A percentile compares a stretch with the other conserved stretches of the same genome.
phyloP scores from a whole-genome alignment of 2,329 filamentous ascomycete species.

The Clonostachys sp. region DNA sequence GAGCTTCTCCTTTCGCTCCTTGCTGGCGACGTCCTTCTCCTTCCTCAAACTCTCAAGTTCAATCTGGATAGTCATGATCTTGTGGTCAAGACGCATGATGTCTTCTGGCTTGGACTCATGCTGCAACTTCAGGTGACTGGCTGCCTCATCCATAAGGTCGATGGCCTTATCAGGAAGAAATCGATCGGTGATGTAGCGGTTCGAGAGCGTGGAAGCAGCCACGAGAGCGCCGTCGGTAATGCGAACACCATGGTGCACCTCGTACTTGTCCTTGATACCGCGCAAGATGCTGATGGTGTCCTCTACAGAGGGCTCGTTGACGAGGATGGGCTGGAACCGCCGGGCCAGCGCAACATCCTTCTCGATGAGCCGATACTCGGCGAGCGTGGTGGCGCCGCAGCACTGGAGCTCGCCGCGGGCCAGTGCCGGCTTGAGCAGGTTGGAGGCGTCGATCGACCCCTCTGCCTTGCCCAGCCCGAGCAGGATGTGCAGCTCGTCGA shows the following conservation, averaged over 20 bases:
- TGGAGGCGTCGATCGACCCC: constrained; percentile 94
- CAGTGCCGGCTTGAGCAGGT: constrained; percentile 89
- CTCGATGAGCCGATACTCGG: constrained; percentile 89
- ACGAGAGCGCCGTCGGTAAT: constrained; percentile 92
- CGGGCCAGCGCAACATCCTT: constrained; percentile 92
- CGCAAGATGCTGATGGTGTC: constrained; percentile 94
- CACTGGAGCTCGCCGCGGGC: constrained; percentile 91
- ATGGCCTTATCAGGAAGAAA: constrained; percentile 97
- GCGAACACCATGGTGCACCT: constrained; percentile 92
- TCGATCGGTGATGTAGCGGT: constrained; percentile 93
- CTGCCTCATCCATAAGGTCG: constrained; percentile 92
- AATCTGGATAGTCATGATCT: constrained; percentile 96
- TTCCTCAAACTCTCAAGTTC: constrained; percentile 92
- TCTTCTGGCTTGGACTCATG: constrained; percentile 96
- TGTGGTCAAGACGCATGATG: constrained; percentile 86
- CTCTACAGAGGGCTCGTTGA: constrained; percentile 86
- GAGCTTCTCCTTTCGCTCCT: constrained; percentile 81
- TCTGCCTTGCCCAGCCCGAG: constrained; percentile 92
- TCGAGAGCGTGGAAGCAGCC: constrained; percentile 85
- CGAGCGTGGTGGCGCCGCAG: constrained; percentile 89
- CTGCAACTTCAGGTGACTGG: constrained; percentile 82
- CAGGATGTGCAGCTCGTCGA: constrained; percentile 89
- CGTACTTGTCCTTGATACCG: constrained; percentile 96
- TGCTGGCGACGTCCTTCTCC: constrained; percentile 85
- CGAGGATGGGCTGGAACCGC: constrained; percentile 88